Evolutionary conservation across 2,329 filamentous ascomycete genomes (phyloP).

Genomic region (Blastomyces silverae): DNA sequence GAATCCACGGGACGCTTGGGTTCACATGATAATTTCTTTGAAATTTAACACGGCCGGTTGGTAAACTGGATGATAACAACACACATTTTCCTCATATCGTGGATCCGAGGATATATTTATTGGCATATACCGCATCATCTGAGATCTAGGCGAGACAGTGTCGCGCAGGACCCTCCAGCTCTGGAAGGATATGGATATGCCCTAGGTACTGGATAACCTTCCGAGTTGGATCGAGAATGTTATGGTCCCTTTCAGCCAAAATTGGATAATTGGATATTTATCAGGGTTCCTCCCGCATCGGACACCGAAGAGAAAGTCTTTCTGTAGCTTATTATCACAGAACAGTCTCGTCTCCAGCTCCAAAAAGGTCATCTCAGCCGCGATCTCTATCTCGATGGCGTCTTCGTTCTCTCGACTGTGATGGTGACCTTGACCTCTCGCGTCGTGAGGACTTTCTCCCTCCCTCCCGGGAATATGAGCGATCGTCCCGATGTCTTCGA

Average conservation of each 20-base stretch:
- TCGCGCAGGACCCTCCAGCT: neutral
- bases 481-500: constrained; percentile 27
- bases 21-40: neutral
- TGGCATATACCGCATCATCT: neutral
- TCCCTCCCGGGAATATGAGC: constrained; percentile 29
- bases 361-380: constrained; percentile 2
- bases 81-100: neutral
- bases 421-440: constrained; percentile 25
- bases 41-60: neutral
- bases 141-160: neutral
- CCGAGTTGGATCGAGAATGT: neutral
- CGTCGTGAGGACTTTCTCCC: constrained; percentile 26
- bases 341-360: neutral
- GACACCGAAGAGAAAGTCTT: neutral
- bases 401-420: constrained; percentile 19
- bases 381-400: constrained; percentile 28
- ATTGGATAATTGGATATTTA: neutral
- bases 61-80: neutral
- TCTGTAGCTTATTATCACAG: neutral
- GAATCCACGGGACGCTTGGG: neutral
- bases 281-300: neutral
- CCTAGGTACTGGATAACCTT: neutral
- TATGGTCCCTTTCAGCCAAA: neutral
- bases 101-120: neutral
- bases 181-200: neutral